These are phyloP conservation scores for Thalassiosira profunda DNA, from an alignment of 108 stramenopile genomes.

Conservation along the genomic window DNA sequence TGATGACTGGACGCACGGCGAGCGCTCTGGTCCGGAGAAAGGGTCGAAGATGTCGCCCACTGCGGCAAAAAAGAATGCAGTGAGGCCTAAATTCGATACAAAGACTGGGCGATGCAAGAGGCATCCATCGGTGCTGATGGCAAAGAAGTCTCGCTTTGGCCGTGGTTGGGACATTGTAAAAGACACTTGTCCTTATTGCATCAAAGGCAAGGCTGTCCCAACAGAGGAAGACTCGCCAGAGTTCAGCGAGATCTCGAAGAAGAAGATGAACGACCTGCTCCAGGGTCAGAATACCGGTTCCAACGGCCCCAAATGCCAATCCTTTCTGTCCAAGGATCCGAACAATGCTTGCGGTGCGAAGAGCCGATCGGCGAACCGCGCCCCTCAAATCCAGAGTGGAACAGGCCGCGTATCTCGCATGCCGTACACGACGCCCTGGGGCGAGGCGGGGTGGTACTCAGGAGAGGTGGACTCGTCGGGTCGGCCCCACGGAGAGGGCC, in stretches of 20 bases:
- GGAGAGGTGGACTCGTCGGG: conserved; percentile 50
- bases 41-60: too few species aligned
- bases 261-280: background rate
- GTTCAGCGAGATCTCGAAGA: background rate
- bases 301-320: too few species aligned
- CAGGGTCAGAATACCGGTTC: background rate
- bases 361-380: too few species aligned
- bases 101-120: conserved; percentile 11
- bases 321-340: background rate
- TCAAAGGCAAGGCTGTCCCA: background rate
- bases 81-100: conserved; percentile 7
- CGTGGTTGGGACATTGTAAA: background rate
- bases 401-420: conserved; percentile 20
- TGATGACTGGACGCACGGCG: too few species aligned
- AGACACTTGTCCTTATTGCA: background rate
- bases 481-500: conserved; percentile 58
- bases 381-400: background rate
- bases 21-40: too few species aligned
- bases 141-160: conserved; percentile 5
- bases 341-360: too few species aligned
- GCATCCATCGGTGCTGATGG: conserved; percentile 3
- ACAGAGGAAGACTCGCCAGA: background rate
- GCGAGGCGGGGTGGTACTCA: conserved; percentile 56
- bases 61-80: too few species aligned
- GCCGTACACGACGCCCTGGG: conserved; percentile 52